These are phyloP conservation scores for Zizania latifolia DNA, from an alignment of 176 grass and related monocot species.

Conservation along the genomic window DNA sequence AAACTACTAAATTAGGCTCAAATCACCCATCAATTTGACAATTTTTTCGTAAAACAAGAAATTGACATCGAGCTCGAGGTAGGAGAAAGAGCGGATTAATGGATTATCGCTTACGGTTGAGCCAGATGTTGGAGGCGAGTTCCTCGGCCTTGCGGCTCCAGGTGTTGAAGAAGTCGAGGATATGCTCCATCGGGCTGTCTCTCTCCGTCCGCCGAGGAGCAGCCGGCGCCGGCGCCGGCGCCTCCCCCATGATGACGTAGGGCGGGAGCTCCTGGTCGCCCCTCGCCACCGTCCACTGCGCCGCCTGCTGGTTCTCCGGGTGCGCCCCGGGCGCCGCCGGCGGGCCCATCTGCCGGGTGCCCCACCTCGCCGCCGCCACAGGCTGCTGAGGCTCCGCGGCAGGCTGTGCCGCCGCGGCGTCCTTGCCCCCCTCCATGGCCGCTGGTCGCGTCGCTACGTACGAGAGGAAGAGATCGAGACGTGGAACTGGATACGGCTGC, in stretches of 20 bases:
- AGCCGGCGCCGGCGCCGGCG: background rate
- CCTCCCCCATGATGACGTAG: constrained; percentile 51
- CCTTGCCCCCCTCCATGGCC: too few species aligned
- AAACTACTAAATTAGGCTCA: background rate
- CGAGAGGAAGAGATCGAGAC: too few species aligned
- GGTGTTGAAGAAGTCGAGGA: constrained; percentile 78
- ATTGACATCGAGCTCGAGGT: background rate
- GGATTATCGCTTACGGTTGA: constrained; percentile 42
- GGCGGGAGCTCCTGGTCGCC: constrained; percentile 71
- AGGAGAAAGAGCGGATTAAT: background rate
- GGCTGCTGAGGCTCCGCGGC: too few species aligned
- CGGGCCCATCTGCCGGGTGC: constrained; percentile 71
- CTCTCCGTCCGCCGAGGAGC: background rate
- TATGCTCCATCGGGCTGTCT: constrained; percentile 72
- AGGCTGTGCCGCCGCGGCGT: too few species aligned
- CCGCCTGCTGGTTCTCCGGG: constrained; percentile 71
- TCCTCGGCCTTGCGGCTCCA: constrained; percentile 90
- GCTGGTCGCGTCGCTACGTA: too few species aligned
- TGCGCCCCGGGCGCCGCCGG: constrained; percentile 63
- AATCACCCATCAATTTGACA: too few species aligned
- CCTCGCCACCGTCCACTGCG: constrained; percentile 41
- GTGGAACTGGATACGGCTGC: too few species aligned
- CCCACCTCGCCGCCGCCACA: constrained; percentile 45
- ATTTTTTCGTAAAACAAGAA: background rate
- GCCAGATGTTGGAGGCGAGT: constrained; percentile 81